Conservation (phyloP, 1,284 basidiomycete genomes). For the Sanghuangporus sanghuang region DNA sequence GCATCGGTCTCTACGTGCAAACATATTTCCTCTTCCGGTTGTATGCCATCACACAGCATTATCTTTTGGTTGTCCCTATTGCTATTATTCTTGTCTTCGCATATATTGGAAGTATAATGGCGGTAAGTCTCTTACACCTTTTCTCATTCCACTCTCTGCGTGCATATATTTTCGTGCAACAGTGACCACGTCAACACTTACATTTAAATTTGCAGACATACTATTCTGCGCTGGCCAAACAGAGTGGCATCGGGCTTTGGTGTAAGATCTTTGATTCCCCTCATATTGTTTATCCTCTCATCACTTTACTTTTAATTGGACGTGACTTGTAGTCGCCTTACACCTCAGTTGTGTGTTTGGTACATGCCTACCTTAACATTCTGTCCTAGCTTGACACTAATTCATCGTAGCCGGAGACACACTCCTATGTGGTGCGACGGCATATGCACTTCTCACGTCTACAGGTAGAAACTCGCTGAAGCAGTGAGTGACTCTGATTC, state of each 20-base stretch:
- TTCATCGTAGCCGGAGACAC: constrained; percentile 27
- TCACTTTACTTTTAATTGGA: background rate
- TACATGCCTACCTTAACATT: constrained; percentile 15
- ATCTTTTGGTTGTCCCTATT: constrained; percentile 23
- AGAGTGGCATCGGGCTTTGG: background rate
- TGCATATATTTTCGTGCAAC: background rate
- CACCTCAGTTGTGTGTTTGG: constrained; percentile 31
- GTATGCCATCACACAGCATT: constrained; percentile 24
- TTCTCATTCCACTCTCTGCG: background rate
- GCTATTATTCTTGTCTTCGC: constrained; percentile 25
- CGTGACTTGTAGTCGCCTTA: constrained; percentile 20
- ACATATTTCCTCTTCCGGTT: constrained; percentile 28
- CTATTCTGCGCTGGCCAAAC: background rate
- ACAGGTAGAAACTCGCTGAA: constrained; percentile 27
- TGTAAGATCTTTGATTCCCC: background rate
- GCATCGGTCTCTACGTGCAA: constrained; percentile 30
- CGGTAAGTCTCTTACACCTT: constrained; percentile 20
- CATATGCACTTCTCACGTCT: constrained; percentile 27
- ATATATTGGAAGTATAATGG: constrained; percentile 25
- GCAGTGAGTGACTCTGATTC: constrained; percentile 22
- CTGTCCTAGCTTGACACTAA: background rate
- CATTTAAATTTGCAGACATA: background rate
- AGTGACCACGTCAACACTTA: background rate
- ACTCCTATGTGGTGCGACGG: constrained; percentile 26
- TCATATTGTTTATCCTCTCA: background rate